phyloP scores from a whole-genome alignment of 2,329 filamentous ascomycete species.

The Ambrosiella beaveri region DNA sequence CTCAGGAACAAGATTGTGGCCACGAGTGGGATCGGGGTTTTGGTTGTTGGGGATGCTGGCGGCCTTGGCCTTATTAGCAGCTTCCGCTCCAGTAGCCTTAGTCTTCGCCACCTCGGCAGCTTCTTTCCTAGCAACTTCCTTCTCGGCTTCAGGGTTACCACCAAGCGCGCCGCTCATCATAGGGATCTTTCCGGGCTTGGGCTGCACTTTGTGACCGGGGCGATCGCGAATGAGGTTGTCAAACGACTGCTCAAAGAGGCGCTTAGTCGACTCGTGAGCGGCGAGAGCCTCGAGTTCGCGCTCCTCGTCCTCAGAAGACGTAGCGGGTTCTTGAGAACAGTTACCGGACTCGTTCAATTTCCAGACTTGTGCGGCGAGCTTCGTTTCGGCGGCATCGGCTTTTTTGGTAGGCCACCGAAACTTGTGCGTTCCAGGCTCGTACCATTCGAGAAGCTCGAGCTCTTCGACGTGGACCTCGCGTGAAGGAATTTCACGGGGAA shows the following conservation, averaged over 20 bases:
- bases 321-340: conserved; percentile 18
- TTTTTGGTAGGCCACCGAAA: conserved; percentile 68
- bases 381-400: conserved; percentile 56
- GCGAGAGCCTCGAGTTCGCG: conserved; percentile 37
- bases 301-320: conserved; percentile 33
- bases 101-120: background rate
- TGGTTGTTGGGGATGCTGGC: conserved; percentile 3
- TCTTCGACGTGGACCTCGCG: conserved; percentile 62
- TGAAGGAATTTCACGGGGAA: conserved; percentile 70
- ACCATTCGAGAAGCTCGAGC: conserved; percentile 70
- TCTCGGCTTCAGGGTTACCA: conserved; percentile 4
- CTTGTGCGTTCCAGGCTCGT: conserved; percentile 62
- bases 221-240: conserved; percentile 38
- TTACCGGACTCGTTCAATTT: conserved; percentile 34
- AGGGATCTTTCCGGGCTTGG: conserved; percentile 16
- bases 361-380: conserved; percentile 56
- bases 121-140: background rate
- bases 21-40: conserved; percentile 20
- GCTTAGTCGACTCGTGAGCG: conserved; percentile 39
- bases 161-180: conserved; percentile 12
- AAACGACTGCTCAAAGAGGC: conserved; percentile 39
- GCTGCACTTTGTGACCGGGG: conserved; percentile 16
- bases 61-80: background rate
- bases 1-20: conserved; percentile 36
- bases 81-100: background rate